Evolutionary conservation across 305 asterid genomes (phyloP).

Genomic region (Fraxinus sp.): DNA sequence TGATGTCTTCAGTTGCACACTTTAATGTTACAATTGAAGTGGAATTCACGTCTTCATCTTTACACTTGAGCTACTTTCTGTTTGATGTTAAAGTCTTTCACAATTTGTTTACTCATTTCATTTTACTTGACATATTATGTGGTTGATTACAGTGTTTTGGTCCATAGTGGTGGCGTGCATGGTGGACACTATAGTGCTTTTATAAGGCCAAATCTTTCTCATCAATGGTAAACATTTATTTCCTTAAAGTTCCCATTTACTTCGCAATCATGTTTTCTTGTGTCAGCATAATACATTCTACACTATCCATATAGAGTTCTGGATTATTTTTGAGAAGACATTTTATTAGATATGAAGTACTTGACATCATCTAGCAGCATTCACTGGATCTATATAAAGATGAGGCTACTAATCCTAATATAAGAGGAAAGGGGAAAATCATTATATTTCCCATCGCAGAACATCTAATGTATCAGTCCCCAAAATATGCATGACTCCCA

Average conservation of each 20-base stretch:
- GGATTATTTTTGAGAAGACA: background rate
- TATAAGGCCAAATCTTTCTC: constrained; percentile 58
- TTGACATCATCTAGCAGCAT: background rate
- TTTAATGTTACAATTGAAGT: background rate
- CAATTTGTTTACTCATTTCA: background rate
- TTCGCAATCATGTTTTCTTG: background rate
- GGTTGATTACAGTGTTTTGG: constrained; percentile 54
- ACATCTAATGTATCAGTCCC: background rate
- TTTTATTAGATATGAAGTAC: background rate
- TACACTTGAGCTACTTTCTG: background rate
- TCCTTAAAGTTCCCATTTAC: background rate
- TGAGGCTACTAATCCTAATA: background rate
- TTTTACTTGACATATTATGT: constrained; percentile 4
- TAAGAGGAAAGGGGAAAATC: background rate
- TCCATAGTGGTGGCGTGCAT: constrained; percentile 70
- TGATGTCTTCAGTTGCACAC: background rate
- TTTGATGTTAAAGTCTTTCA: background rate
- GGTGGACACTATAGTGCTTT: constrained; percentile 65
- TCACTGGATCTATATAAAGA: background rate
- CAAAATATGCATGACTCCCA: background rate
- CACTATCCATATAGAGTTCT: background rate
- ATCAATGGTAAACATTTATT: constrained; percentile 49
- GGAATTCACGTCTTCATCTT: background rate
- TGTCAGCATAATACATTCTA: background rate
- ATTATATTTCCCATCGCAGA: background rate